These are phyloP conservation scores for Coniochaeta sp. DNA, from an alignment of 2,329 filamentous ascomycete genomes.

Conservation along the genomic window DNA sequence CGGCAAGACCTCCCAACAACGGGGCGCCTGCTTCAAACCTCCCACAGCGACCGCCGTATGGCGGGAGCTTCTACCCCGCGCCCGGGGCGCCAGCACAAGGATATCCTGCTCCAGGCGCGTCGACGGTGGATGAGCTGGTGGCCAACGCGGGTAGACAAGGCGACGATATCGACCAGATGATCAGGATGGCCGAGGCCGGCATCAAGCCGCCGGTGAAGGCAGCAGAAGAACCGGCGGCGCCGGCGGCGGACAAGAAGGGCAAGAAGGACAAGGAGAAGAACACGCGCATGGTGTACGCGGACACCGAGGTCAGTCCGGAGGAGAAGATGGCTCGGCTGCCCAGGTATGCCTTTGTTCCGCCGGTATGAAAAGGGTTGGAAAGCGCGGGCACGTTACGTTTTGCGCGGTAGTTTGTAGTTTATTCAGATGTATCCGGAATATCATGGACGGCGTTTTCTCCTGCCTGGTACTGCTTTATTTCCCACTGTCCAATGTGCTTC, in stretches of 20 bases:
- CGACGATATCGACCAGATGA: conserved; percentile 59
- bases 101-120: conserved; percentile 24
- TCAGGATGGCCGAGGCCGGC: conserved; percentile 56
- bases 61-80: conserved; percentile 12
- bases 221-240: conserved; percentile 27
- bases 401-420: neutral
- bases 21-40: conserved; percentile 13
- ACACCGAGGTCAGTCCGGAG: conserved; percentile 74
- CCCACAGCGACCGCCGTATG: conserved; percentile 20
- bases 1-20: conserved; percentile 35
- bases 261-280: conserved; percentile 53
- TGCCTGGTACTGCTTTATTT: neutral
- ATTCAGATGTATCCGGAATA: neutral
- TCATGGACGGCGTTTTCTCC: neutral
- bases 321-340: conserved; percentile 79
- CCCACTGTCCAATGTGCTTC: too few relatives aligned
- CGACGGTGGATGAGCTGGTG: conserved; percentile 40
- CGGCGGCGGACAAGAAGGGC: conserved; percentile 50
- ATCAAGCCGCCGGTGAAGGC: conserved; percentile 41
- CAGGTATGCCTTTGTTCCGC: conserved; percentile 51
- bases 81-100: conserved; percentile 19
- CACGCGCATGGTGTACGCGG: conserved; percentile 71
- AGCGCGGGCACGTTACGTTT: neutral
- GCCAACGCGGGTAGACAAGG: conserved; percentile 34
- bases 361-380: neutral